Evolutionary conservation across 1,284 basidiomycete genomes (phyloP).

Genomic region (Marasmius sp.): DNA sequence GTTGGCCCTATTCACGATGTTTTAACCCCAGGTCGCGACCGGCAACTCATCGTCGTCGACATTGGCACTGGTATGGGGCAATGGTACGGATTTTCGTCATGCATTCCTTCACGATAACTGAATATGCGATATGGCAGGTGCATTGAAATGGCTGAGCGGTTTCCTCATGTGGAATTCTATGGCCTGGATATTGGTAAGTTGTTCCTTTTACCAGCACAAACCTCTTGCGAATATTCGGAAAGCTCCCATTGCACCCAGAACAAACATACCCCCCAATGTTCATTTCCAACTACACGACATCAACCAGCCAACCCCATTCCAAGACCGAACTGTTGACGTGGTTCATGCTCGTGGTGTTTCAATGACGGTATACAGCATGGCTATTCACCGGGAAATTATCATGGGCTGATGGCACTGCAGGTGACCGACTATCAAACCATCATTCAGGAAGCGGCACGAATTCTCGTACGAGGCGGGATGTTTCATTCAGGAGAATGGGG

Average conservation of each 20-base stretch:
- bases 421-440: not conserved
- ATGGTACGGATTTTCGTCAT: conserved; percentile 47
- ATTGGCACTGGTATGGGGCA: conserved; percentile 68
- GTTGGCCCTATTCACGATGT: conserved; percentile 56
- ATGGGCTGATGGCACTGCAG: not conserved
- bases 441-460: not conserved
- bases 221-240: conserved; percentile 12
- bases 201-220: conserved; percentile 10
- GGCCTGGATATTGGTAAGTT: conserved; percentile 71
- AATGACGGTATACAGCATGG: conserved; percentile 49
- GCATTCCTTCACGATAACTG: conserved; percentile 10
- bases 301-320: conserved; percentile 48
- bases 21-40: conserved; percentile 36
- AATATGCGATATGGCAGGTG: conserved; percentile 43
- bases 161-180: conserved; percentile 60
- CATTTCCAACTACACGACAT: conserved; percentile 66
- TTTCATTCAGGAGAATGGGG: conserved; percentile 10
- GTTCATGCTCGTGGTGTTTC: conserved; percentile 60
- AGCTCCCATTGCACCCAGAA: conserved; percentile 70
- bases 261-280: conserved; percentile 54
- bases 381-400: not conserved
- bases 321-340: conserved; percentile 52
- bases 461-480: conserved; percentile 3
- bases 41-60: conserved; percentile 57
- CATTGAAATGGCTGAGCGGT: conserved; percentile 66